Percentiles rank a stretch among this genome's conserved stretches.
phyloP scores from a whole-genome alignment of 2,329 filamentous ascomycete genomes.

The Hypoxylon sp. region DNA sequence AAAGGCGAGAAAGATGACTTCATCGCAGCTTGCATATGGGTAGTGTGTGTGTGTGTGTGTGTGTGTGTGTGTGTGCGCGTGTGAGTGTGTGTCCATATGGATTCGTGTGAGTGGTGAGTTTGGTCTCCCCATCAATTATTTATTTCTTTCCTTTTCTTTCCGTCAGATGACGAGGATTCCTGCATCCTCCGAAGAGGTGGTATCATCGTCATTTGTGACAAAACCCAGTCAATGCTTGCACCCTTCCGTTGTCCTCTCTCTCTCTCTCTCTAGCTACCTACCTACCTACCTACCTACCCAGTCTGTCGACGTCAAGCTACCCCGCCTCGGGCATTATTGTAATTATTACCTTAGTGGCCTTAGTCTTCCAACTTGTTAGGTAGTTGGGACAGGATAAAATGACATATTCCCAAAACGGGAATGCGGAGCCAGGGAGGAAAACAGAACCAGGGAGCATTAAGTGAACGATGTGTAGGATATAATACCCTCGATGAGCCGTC shows the following conservation, averaged over 20 bases:
- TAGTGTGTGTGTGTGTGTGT: no score
- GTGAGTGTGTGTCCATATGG: no score
- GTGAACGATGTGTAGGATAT: constrained; percentile 20
- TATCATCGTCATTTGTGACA: constrained; percentile 41
- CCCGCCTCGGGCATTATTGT: constrained; percentile 38
- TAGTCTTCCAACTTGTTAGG: constrained; percentile 20
- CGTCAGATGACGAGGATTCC: constrained; percentile 42
- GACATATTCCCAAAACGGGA: constrained; percentile 30
- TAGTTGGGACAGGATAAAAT: constrained; percentile 34
- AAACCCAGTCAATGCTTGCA: constrained; percentile 31
- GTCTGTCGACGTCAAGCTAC: constrained; percentile 37
- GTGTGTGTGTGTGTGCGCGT: no score
- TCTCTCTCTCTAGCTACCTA: constrained; percentile 21
- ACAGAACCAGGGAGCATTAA: constrained; percentile 24
- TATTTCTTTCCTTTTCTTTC: constrained; percentile 29
- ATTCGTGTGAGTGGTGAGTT: no score
- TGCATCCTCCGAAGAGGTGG: constrained; percentile 41
- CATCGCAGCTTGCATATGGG: constrained; percentile 40
- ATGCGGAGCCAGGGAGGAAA: constrained; percentile 29
- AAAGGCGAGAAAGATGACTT: constrained; percentile 33
- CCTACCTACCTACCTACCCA: no score
- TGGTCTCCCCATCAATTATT: constrained; percentile 24
- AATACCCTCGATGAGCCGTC: constrained; percentile 25
- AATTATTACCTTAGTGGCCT: constrained; percentile 33
- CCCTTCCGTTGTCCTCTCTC: constrained; percentile 16